A percentile compares a stretch with the other conserved stretches of the same genome.
Evolutionary conservation across 2,329 filamentous ascomycete species (phyloP).

Genomic region (Neobulgaria alba): DNA sequence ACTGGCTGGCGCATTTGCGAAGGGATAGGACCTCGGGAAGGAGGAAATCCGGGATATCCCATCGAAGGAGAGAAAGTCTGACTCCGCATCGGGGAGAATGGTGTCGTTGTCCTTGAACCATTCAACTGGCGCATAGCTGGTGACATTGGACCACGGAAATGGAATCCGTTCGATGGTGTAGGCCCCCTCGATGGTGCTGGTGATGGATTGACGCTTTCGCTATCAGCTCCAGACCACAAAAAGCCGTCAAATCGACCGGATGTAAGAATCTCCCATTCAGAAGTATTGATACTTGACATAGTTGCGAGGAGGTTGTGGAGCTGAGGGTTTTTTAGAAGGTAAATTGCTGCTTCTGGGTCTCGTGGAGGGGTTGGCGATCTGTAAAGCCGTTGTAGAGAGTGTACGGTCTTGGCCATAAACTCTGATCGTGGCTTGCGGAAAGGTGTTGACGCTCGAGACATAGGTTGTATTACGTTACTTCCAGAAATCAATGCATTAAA

Average conservation of each 20-base stretch:
- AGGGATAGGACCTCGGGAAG: slow-evolving; percentile 47
- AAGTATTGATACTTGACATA: slow-evolving; percentile 74
- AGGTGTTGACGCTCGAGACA: slow-evolving; percentile 60
- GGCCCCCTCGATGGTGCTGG: slow-evolving; percentile 40
- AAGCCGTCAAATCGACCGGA: slow-evolving; percentile 95
- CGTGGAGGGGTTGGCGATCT: slow-evolving; percentile 64
- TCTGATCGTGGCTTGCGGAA: slow-evolving; percentile 57
- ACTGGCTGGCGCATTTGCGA: slow-evolving; percentile 53
- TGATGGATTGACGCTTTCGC: slow-evolving; percentile 35
- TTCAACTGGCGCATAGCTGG: slow-evolving; percentile 15
- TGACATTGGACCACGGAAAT: slow-evolving; percentile 30
- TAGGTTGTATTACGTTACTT: slow-evolving; percentile 43
- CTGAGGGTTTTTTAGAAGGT: slow-evolving; percentile 71
- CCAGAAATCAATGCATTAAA: slow-evolving; percentile 73
- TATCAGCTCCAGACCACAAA: slow-evolving; percentile 82
- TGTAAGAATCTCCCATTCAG: slow-evolving; percentile 94
- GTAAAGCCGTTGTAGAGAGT: slow-evolving; percentile 79
- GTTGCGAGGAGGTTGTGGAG: slow-evolving; percentile 84
- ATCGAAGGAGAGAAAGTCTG: slow-evolving; percentile 25
- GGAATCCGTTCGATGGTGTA: slow-evolving; percentile 43
- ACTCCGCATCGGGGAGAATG: slow-evolving; percentile 24
- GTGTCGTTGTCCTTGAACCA: slow-evolving; percentile 24
- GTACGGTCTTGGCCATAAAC: slow-evolving; percentile 64
- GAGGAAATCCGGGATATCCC: slow-evolving; percentile 15
- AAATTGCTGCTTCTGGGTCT: slow-evolving; percentile 79